Percentiles rank a stretch among this genome's conserved stretches.
Evolutionary conservation across 2,329 filamentous ascomycete genomes (phyloP).

Genomic region (Trichoderma sp.): DNA sequence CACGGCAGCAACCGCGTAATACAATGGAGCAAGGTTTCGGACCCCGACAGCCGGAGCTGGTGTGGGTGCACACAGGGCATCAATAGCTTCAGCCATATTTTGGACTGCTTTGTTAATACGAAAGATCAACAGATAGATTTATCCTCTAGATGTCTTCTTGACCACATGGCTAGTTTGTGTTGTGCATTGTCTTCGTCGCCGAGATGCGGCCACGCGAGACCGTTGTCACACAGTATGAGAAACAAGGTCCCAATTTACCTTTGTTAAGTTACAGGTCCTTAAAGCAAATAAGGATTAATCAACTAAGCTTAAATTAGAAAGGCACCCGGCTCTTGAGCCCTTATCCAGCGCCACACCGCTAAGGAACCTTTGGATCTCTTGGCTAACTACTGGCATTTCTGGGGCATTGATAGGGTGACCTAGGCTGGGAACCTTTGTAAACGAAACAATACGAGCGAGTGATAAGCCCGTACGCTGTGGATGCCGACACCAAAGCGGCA

Average conservation of each 20-base stretch:
- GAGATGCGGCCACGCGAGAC: background rate
- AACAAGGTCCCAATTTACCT: constrained; percentile 10
- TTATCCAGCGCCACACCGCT: constrained; percentile 4
- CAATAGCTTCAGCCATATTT: background rate
- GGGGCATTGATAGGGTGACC: background rate
- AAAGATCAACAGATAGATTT: background rate
- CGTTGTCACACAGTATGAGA: background rate
- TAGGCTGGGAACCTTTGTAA: constrained; percentile 12
- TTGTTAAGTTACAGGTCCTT: background rate
- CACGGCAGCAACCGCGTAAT: background rate
- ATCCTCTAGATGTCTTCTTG: background rate
- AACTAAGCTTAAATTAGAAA: constrained; percentile 1
- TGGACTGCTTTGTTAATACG: background rate
- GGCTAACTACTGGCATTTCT: background rate
- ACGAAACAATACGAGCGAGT: background rate
- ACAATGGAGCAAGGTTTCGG: background rate
- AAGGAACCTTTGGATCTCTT: constrained; percentile 17
- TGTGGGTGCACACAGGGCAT: background rate
- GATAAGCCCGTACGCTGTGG: background rate
- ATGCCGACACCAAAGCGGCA: background rate
- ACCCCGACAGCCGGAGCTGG: background rate
- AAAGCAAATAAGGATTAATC: constrained; percentile 6
- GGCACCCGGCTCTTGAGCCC: background rate
- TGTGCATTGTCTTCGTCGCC: background rate
- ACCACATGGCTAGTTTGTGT: background rate